Evolutionary conservation across 805 yeast species (phyloP).

Genomic region (Diddensiella santjacobensis): DNA sequence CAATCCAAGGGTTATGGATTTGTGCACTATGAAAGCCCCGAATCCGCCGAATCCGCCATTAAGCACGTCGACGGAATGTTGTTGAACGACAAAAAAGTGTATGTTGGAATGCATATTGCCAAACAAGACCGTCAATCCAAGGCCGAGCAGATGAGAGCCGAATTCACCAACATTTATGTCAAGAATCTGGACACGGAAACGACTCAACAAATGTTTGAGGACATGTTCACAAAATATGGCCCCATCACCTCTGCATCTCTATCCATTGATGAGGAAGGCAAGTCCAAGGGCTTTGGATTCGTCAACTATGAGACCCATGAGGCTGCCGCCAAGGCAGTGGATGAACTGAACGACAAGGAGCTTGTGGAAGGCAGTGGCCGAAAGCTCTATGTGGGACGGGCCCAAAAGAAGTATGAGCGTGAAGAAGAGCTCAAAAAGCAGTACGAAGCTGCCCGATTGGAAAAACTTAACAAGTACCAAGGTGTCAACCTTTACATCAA

Average conservation of each 20-base stretch:
- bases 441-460: conserved; percentile 87
- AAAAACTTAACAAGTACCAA: conserved; percentile 89
- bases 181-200: conserved; percentile 78
- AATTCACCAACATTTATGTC: conserved; percentile 93
- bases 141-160: conserved; percentile 83
- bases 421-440: conserved; percentile 91
- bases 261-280: conserved; percentile 79
- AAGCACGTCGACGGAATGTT: conserved; percentile 98
- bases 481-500: conserved; percentile 96
- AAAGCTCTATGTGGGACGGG: conserved; percentile 92
- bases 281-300: conserved; percentile 93
- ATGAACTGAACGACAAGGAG: conserved; percentile 83
- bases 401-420: conserved; percentile 98
- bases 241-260: conserved; percentile 76
- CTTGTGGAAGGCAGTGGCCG: conserved; percentile 57
- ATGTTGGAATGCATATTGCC: conserved; percentile 89
- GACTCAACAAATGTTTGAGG: conserved; percentile 51
- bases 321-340: conserved; percentile 87
- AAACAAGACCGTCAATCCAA: conserved; percentile 92
- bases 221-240: conserved; percentile 72
- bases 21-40: conserved; percentile 92
- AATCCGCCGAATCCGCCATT: conserved; percentile 91
- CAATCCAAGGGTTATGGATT: conserved; percentile 94
- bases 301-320: conserved; percentile 87
- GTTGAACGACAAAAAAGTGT: conserved; percentile 92